These are phyloP conservation scores for Schizophyllum amplum DNA, from an alignment of 1,284 basidiomycete genomes.

Conservation along the genomic window DNA sequence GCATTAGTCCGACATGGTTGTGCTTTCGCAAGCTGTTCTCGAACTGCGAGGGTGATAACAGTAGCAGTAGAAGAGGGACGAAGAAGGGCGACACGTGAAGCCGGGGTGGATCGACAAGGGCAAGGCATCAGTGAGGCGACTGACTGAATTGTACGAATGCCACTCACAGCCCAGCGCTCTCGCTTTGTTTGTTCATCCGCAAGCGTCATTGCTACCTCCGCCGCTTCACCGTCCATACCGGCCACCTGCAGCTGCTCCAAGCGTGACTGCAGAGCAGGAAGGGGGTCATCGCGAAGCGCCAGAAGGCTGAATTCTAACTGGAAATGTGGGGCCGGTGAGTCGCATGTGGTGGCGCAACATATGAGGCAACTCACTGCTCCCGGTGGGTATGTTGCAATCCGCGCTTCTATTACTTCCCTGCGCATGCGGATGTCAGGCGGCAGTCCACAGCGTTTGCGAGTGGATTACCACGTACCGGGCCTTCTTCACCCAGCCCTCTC, in stretches of 20 bases:
- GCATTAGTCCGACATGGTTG: conserved; percentile 75
- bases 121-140: conserved; percentile 14
- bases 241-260: conserved; percentile 39
- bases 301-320: conserved; percentile 90
- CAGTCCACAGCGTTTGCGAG: conserved; percentile 1
- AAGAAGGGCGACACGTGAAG: conserved; percentile 2
- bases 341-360: conserved; percentile 1
- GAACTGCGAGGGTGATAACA: conserved; percentile 58
- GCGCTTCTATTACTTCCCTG: conserved; percentile 75
- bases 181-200: conserved; percentile 74
- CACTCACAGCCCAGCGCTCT: conserved; percentile 71
- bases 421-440: not conserved
- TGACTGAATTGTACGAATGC: not conserved
- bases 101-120: conserved; percentile 3
- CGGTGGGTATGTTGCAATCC: conserved; percentile 82
- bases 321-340: conserved; percentile 6
- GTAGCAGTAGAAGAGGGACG: not conserved
- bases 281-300: conserved; percentile 73
- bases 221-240: conserved; percentile 30
- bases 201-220: conserved; percentile 53
- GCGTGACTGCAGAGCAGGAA: conserved; percentile 57
- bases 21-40: conserved; percentile 77
- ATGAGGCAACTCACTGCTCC: conserved; percentile 56
- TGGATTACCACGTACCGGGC: conserved; percentile 47
- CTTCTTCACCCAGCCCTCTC: conserved; percentile 74